phyloP scores from a whole-genome alignment of 495 filamentous ascomycete genomes.

The Astrothelium macrocarpum region DNA sequence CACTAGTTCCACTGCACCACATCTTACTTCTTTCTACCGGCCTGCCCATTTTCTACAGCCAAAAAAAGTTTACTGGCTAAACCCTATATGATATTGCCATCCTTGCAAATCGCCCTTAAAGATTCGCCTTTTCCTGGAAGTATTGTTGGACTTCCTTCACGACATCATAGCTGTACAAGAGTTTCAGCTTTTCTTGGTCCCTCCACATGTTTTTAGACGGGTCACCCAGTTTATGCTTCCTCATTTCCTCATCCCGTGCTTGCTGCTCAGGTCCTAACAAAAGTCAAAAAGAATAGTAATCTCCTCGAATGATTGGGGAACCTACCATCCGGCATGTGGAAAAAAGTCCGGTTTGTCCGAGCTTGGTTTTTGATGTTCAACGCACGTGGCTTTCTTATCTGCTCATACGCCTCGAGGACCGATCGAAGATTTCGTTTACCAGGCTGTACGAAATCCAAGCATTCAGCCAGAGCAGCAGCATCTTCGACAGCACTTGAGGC shows the following conservation, averaged over 20 bases:
- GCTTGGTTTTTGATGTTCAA: not conserved
- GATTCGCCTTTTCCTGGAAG: not conserved
- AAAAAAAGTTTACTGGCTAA: no score
- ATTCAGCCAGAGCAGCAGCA: conserved; percentile 9
- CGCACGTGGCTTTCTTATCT: not conserved
- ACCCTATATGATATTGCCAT: not conserved
- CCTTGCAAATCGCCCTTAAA: not conserved
- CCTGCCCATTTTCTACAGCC: no score
- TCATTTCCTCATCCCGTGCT: conserved; percentile 1
- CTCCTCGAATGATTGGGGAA: not conserved
- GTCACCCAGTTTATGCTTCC: not conserved
- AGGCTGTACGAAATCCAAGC: not conserved
- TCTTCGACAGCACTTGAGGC: conserved; percentile 18
- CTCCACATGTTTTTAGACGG: not conserved
- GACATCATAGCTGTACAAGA: not conserved
- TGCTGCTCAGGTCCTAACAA: not conserved
- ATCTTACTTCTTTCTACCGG: no score
- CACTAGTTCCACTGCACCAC: not conserved
- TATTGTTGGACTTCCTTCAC: conserved; percentile 1
- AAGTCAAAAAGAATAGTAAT: not conserved
- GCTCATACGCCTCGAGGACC: not conserved
- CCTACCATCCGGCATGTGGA: not conserved
- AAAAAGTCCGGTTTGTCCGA: not conserved
- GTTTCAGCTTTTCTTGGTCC: not conserved
- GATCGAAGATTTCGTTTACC: not conserved